These are phyloP conservation scores for Teunomyces gatunensis DNA, from an alignment of 805 yeast species.

Conservation along the genomic window DNA sequence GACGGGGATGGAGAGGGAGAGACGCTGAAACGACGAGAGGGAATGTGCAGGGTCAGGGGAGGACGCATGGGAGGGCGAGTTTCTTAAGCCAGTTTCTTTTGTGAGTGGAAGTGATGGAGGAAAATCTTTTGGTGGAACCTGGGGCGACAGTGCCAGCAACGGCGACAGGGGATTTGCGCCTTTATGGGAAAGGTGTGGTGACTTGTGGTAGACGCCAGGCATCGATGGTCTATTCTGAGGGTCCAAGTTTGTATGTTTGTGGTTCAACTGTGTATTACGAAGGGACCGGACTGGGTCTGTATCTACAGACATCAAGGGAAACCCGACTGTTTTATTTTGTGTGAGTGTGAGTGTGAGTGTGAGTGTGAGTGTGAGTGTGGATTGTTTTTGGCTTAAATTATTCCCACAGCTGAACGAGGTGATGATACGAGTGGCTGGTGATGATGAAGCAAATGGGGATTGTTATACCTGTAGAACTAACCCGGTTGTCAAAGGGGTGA, in stretches of 20 bases:
- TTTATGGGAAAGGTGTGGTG: not conserved
- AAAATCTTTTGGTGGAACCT: not conserved
- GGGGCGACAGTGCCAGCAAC: not conserved
- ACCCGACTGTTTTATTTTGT: not conserved
- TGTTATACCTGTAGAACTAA: too few relatives aligned
- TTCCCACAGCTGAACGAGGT: too few relatives aligned
- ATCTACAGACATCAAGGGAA: not conserved
- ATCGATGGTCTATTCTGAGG: not conserved
- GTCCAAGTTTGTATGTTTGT: not conserved
- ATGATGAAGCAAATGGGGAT: too few relatives aligned
- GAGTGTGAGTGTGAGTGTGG: not conserved
- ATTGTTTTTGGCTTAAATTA: not conserved
- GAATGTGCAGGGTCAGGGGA: not conserved
- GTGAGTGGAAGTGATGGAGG: not conserved
- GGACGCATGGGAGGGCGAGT: not conserved
- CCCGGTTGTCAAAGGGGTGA: not conserved
- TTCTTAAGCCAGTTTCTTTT: not conserved
- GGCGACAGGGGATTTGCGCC: not conserved
- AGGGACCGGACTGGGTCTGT: constrained; percentile 2
- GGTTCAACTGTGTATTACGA: not conserved
- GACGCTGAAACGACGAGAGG: constrained; percentile 15
- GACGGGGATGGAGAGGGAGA: constrained; percentile 25
- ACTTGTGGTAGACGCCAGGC: not conserved
- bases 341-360: not conserved
- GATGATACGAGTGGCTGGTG: not conserved